phyloP scores from a whole-genome alignment of 2,329 filamentous ascomycete genomes.

The Neonectria coccinea region DNA sequence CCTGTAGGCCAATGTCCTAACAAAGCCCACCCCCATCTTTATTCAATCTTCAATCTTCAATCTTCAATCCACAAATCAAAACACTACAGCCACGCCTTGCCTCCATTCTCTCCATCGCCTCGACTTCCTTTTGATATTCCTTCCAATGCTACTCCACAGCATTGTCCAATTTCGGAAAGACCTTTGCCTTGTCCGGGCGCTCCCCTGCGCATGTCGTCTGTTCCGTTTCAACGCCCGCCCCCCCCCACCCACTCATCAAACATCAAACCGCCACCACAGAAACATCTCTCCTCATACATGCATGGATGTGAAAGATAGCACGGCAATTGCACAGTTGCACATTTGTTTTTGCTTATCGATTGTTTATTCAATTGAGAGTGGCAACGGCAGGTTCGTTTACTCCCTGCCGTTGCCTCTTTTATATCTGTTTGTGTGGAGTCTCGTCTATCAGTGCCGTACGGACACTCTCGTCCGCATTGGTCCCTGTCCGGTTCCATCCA shows the following conservation, averaged over 20 bases:
- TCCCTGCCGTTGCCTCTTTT: constrained; percentile 20
- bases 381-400: constrained; percentile 13
- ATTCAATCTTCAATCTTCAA: no score
- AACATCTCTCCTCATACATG: constrained; percentile 4
- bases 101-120: neutral
- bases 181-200: constrained; percentile 12
- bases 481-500: constrained; percentile 27
- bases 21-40: no score
- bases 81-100: neutral
- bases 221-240: constrained; percentile 12
- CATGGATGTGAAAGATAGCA: neutral
- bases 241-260: constrained; percentile 3
- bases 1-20: no score
- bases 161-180: constrained; percentile 10
- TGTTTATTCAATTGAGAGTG: constrained; percentile 28
- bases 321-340: neutral
- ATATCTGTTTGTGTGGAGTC: constrained; percentile 26
- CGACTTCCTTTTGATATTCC: neutral
- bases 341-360: constrained; percentile 30
- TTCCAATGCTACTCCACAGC: constrained; percentile 11
- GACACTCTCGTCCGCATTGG: constrained; percentile 17
- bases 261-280: constrained; percentile 3
- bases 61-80: no score
- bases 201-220: constrained; percentile 11
- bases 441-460: constrained; percentile 19